phyloP scores from a whole-genome alignment of 2,329 filamentous ascomycete genomes.

The Cladorrhinum sp. region DNA sequence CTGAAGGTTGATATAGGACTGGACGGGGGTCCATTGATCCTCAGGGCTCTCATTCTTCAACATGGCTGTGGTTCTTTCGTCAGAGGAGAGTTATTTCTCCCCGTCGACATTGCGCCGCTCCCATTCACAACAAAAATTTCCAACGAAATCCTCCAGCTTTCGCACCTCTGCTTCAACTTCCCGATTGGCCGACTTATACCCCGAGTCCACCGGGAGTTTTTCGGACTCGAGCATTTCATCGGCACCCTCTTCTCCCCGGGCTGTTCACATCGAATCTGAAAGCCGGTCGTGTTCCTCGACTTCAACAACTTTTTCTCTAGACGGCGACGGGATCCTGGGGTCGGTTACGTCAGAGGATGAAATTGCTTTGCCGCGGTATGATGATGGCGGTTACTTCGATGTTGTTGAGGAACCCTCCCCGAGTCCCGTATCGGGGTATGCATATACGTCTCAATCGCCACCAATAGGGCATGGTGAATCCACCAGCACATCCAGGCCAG shows the following conservation, averaged over 20 bases:
- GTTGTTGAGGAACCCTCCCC: constrained; percentile 48
- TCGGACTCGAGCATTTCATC: constrained; percentile 52
- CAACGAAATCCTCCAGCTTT: constrained; percentile 42
- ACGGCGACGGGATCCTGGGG: constrained; percentile 46
- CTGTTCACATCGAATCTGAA: constrained; percentile 50
- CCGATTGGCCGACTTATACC: constrained; percentile 47
- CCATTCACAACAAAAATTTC: constrained; percentile 58
- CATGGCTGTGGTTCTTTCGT: constrained; percentile 57
- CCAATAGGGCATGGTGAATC: constrained; percentile 54
- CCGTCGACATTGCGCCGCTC: constrained; percentile 55
- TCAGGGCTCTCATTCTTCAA: constrained; percentile 23
- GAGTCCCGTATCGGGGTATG: constrained; percentile 49
- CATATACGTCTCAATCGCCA: constrained; percentile 45
- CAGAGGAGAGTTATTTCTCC: constrained; percentile 59
- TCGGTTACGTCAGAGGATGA: constrained; percentile 48
- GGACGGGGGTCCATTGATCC: constrained; percentile 27
- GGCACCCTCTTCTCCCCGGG: constrained; percentile 54
- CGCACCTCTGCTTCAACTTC: constrained; percentile 46
- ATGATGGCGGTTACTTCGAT: constrained; percentile 45
- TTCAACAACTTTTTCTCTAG: constrained; percentile 61
- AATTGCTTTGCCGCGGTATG: constrained; percentile 45
- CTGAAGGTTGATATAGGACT: constrained; percentile 27
- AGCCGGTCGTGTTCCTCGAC: constrained; percentile 60
- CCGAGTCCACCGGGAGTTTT: constrained; percentile 41
- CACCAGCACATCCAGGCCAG: constrained; percentile 51